Conservation (phyloP, 139 green algal species). For the Pleodorina starrii region DNA sequence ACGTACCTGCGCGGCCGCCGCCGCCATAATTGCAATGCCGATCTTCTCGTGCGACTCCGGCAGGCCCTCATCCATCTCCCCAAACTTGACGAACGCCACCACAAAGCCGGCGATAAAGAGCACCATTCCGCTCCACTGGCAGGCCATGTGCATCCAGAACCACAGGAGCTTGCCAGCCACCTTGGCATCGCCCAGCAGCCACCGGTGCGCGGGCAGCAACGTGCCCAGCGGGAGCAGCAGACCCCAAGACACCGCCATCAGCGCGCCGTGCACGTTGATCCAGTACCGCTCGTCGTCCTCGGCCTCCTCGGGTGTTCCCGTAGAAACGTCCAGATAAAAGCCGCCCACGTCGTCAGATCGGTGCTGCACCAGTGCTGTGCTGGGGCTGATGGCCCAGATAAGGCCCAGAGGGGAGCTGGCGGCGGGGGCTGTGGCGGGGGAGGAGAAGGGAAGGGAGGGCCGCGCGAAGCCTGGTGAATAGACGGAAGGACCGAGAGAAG, state of each 20-base stretch:
- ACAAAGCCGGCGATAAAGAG: conserved; percentile 46
- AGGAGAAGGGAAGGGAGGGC: too few relatives aligned
- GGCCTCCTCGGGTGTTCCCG: background rate
- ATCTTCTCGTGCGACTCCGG: background rate
- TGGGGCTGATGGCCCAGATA: conserved; percentile 14
- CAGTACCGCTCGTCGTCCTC: background rate
- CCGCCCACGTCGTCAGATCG: background rate
- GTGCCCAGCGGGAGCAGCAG: conserved; percentile 50
- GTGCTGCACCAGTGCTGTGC: conserved; percentile 3
- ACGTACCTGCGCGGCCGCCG: conserved; percentile 15
- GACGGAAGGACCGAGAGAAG: too few relatives aligned
- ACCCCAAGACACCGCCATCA: conserved; percentile 52
- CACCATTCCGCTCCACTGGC: conserved; percentile 23
- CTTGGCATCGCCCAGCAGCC: background rate
- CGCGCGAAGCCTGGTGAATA: too few relatives aligned
- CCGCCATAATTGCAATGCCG: conserved; percentile 35
- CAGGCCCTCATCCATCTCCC: background rate
- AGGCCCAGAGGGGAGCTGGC: too few relatives aligned
- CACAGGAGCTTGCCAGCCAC: conserved; percentile 12
- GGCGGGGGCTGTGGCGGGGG: too few relatives aligned
- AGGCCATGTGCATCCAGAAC: conserved; percentile 32
- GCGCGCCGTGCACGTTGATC: conserved; percentile 52
- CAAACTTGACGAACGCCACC: conserved; percentile 22
- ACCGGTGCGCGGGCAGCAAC: conserved; percentile 42
- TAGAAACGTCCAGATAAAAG: conserved; percentile 4